Conservation (phyloP, 2,329 filamentous ascomycete genomes). For the Parastagonospora nodorum region DNA sequence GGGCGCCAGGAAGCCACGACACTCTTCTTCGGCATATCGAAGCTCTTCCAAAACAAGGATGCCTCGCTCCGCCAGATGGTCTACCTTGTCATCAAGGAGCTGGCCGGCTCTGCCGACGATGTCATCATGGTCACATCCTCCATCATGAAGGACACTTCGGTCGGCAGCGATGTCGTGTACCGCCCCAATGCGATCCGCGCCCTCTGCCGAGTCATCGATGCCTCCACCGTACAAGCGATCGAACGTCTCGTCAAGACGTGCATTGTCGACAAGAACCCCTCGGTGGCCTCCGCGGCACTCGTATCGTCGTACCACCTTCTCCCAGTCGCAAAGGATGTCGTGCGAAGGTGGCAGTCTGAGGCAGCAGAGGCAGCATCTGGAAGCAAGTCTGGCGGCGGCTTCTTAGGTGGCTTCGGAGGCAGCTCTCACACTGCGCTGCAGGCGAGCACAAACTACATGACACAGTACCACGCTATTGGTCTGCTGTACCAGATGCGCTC, state of each 20-base stretch:
- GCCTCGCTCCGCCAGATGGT: conserved; percentile 98
- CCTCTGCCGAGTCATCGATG: conserved; percentile 93
- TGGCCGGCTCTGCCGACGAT: conserved; percentile 93
- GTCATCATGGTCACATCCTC: conserved; percentile 99
- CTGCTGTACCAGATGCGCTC: conserved; percentile 97
- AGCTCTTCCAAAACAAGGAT: conserved; percentile 99
- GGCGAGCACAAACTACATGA: conserved; percentile 86
- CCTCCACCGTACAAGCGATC: conserved; percentile 94
- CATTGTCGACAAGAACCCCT: conserved; percentile 98
- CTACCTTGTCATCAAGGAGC: conserved; percentile 96
- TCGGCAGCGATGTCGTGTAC: conserved; percentile 81
- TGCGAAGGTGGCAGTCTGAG: conserved; percentile 97
- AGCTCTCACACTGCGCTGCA: conserved; percentile 72
- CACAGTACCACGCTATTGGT: conserved; percentile 97
- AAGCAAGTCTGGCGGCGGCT: conserved; percentile 84
- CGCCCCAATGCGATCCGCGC: conserved; percentile 95
- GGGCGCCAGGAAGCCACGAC: conserved; percentile 96
- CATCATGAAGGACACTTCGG: conserved; percentile 99
- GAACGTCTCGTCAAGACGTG: conserved; percentile 98
- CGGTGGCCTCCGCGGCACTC: conserved; percentile 92
- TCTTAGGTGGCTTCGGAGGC: conserved; percentile 91
- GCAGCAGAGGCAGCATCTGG: conserved; percentile 95
- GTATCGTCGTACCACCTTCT: conserved; percentile 98
- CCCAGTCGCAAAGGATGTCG: conserved; percentile 92
- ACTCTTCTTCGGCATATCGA: conserved; percentile 96